Percentiles rank a stretch among this genome's conserved stretches.
These are phyloP conservation scores for Clathrus columnatus DNA, from an alignment of 768 basidiomycete genomes.

Conservation along the genomic window DNA sequence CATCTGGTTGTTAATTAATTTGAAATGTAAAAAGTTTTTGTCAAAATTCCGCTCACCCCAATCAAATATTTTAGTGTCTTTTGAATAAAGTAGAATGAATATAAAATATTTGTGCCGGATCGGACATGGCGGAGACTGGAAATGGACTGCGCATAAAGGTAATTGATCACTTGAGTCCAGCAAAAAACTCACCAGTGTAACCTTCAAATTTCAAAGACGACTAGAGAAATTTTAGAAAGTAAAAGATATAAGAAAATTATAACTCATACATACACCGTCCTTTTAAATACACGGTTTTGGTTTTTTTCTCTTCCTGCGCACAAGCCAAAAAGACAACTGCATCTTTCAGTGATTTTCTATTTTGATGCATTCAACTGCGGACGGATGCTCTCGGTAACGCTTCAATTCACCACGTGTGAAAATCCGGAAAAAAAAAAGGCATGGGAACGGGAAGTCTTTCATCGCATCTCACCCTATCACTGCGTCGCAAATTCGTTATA, in stretches of 20 bases:
- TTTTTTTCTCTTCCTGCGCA: background rate
- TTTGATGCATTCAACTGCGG: background rate
- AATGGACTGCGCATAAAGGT: background rate
- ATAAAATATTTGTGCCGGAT: background rate
- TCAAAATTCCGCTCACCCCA: background rate
- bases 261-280: background rate
- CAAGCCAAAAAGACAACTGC: background rate
- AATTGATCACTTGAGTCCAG: background rate
- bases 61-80: background rate
- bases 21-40: background rate
- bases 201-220: no score
- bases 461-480: no score
- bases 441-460: no score
- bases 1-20: background rate
- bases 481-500: no score
- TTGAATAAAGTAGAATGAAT: background rate
- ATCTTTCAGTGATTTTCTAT: background rate
- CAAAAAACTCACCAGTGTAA: background rate
- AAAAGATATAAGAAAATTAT: background rate
- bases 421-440: no score
- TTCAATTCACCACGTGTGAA: no score
- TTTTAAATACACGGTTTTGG: background rate
- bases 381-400: no score
- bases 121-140: background rate
- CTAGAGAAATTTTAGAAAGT: background rate